Evolutionary conservation across 441 rosid species (phyloP).

Genomic region (Mallotus japonicus): DNA sequence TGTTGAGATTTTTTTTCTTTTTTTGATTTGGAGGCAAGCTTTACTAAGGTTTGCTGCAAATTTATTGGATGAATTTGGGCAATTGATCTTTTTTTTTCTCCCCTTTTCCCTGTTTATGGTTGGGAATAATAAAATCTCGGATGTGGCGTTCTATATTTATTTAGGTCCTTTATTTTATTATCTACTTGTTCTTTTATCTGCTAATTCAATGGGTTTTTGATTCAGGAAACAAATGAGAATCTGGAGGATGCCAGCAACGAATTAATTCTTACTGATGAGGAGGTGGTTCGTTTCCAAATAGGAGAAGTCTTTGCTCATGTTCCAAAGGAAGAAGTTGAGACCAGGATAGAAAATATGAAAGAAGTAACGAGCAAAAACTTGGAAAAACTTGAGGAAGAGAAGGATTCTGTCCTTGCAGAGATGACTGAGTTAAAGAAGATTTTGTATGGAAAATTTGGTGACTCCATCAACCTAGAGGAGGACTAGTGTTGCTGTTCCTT

Average conservation of each 20-base stretch:
- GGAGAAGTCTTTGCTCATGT: slow-evolving; percentile 91
- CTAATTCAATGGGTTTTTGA: slow-evolving; percentile 6
- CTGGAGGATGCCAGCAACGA: slow-evolving; percentile 89
- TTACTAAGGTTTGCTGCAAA: neutral
- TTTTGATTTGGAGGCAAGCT: neutral
- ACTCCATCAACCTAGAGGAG: slow-evolving; percentile 91
- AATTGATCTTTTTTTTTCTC: too few relatives aligned
- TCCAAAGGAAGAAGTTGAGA: slow-evolving; percentile 81
- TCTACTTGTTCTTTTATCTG: neutral
- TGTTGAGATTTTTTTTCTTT: neutral
- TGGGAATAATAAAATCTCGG: too few relatives aligned
- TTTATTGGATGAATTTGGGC: too few relatives aligned
- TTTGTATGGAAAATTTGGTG: slow-evolving; percentile 76
- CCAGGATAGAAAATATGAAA: slow-evolving; percentile 70
- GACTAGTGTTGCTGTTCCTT: slow-evolving; percentile 34
- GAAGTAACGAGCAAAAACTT: slow-evolving; percentile 59
- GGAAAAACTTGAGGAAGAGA: slow-evolving; percentile 72
- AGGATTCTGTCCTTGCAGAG: slow-evolving; percentile 47
- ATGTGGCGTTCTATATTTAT: too few relatives aligned
- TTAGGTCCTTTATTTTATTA: too few relatives aligned
- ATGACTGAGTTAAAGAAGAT: slow-evolving; percentile 80
- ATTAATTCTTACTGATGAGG: slow-evolving; percentile 87
- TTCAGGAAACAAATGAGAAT: slow-evolving; percentile 75
- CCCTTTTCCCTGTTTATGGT: neutral
- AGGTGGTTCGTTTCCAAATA: slow-evolving; percentile 70